Percentiles rank a stretch among this genome's conserved stretches.
Conservation (phyloP, 2,329 filamentous ascomycete genomes). For the Diplocarpon mali region DNA sequence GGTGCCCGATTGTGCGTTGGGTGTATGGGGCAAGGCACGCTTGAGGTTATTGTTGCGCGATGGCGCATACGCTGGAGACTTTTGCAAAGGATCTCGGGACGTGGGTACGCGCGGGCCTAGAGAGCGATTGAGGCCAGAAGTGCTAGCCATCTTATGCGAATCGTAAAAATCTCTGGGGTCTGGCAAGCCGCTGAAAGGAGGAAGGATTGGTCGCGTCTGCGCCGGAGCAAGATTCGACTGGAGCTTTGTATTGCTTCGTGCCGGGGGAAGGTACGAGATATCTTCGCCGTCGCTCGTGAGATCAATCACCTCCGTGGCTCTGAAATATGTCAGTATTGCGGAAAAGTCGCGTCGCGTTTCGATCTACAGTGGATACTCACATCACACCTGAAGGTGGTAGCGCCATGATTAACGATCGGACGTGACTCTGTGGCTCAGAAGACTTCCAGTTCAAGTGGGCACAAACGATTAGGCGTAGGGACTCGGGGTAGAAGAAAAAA, state of each 20-base stretch:
- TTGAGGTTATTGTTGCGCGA: background rate
- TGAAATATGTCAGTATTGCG: background rate
- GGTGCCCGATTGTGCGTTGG: background rate
- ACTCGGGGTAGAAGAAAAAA: too few relatives aligned
- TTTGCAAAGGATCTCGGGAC: background rate
- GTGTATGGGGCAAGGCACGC: background rate
- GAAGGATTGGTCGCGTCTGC: background rate
- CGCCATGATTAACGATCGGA: background rate
- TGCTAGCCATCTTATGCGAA: background rate
- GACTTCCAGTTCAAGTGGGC: too few relatives aligned
- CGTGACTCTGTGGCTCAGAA: too few relatives aligned
- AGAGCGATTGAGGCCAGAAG: background rate
- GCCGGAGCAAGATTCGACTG: background rate
- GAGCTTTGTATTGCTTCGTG: background rate
- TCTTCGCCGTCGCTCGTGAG: slow-evolving; percentile 1
- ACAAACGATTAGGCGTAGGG: too few relatives aligned
- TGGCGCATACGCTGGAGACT: background rate
- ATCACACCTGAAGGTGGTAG: background rate
- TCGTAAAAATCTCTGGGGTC: background rate
- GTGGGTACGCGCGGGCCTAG: background rate
- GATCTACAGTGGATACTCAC: background rate
- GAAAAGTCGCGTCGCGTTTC: slow-evolving; percentile 3
- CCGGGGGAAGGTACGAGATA: background rate
- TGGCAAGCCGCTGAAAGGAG: background rate
- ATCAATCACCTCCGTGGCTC: background rate